Base-by-base conservation (phyloP, 2,329 filamentous ascomycete species). In the Talaromyces sp. region DNA sequence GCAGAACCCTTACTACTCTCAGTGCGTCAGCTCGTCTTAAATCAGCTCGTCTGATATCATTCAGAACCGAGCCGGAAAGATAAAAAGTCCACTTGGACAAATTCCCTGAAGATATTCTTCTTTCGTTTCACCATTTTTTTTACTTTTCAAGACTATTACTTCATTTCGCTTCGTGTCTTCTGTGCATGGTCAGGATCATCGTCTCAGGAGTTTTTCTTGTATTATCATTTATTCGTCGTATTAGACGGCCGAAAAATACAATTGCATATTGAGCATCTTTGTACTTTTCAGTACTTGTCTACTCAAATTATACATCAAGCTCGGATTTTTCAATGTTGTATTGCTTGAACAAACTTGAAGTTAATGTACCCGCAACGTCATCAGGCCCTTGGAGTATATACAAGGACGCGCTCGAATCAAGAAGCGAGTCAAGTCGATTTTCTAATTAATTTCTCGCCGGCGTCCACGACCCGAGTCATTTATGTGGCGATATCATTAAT, bases 1-100 rank as follows among this genome's bases (percentile, higher is more conserved):
- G 27, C 61, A 59, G 49, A 75, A 72, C 64, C 68, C 69, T 25
- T 76, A 68, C 67, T 75, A 75, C 43, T 75, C 70, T 3, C 73
- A 75, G 66, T 75, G 73, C 45, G 33, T 75, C n/a, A 61, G 50
- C n/a, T 41, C 41, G 22, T n/a, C 56, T 3, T 52, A 33, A 50
- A 27, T 27, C 47, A 50, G 25, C 47, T 11, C 5, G 9, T 45
- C 17, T n/a, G 27, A 31, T 1, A 31, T 6, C 27, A 31, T 31
- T 1, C 27, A 7, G 7, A 31, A 31, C 3, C 11, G 1, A 31
- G 13, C 4, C 11, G 15, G 49, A n/a, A 31, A n/a, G 49, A 43
- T 43, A 27, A 27, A 8, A 27, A 41, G 56, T 45, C 33, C 54
- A 33, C 56, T 43, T 45, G 56, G 33, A 37, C 52, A 2, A 31